Evolutionary conservation across 257 asterid species (phyloP), one percentile per base, ranked within the genome.

Genomic region (Scutellaria galericulata): DNA sequence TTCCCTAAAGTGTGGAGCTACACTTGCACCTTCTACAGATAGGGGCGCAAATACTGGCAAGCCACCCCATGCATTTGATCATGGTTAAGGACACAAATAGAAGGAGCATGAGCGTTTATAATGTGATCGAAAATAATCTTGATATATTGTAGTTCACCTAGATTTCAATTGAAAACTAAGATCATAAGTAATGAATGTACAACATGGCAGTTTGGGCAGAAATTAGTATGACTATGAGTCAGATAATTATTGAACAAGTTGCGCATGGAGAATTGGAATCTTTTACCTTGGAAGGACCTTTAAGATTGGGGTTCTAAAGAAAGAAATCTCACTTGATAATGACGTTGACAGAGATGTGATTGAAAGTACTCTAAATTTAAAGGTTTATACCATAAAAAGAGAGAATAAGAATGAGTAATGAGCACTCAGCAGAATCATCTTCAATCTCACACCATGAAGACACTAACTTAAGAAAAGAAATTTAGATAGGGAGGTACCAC

Each of bases 401-500:
- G 64, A 59, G 46, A 44, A 62, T 51, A 47, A 9, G 31, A 20
- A 72, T 48, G 12, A 39, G 15, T 50, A 55, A 57, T 77, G 35
- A 70, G 60, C 65, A 68, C 60, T 63, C 50, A 40, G 48, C 46
- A 64, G 39, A 61, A 70, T 15, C 50, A 51, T 61, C 45, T 45
- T 24, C 10, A 46, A 52, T 14, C 53, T 66, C 66, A n/a, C 65
- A 64, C 57, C 51, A 66, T 9, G 13, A 77, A 51, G 72, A 35
- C 58, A 18, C 5, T 50, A 40, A 52, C 42, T 71, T 51, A 58
- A 71, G 77, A 75, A 73, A 52, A 64, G 71, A 51, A 74, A 58
- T 77, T 11, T 44, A 71, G 66, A 65, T 47, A 35, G 63, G 70
- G 42, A 31, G 51, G 39, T 86, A 90, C 97, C 94, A 91, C 96